A percentile compares a stretch with the other conserved stretches of the same genome.
Conservation (phyloP, 2,329 filamentous ascomycete genomes). For the Cytospora piceae region DNA sequence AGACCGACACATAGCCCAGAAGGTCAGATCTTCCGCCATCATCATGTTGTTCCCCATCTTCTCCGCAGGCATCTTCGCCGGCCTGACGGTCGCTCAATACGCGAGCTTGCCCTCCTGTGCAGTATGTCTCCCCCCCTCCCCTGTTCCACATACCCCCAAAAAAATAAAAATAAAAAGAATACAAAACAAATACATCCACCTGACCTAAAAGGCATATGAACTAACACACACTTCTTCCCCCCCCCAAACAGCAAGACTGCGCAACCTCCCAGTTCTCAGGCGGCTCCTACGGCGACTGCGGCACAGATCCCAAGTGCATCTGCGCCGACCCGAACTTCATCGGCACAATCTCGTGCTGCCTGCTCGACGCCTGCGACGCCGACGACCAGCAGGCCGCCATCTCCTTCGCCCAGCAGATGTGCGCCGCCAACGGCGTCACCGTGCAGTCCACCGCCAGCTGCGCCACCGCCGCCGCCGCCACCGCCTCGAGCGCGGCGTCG, state of each 20-base stretch:
- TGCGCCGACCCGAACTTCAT: constrained; percentile 47
- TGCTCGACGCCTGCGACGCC: constrained; percentile 37
- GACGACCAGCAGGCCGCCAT: constrained; percentile 39
- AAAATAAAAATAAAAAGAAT: background rate
- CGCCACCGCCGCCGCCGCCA: constrained; percentile 32
- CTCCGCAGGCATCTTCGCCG: constrained; percentile 55
- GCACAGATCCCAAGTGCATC: constrained; percentile 45
- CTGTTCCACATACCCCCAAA: background rate
- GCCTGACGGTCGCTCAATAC: constrained; percentile 56
- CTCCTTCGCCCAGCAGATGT: constrained; percentile 39
- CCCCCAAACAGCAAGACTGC: constrained; percentile 37
- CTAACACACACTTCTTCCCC: background rate
- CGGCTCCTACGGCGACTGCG: constrained; percentile 42
- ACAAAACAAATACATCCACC: background rate
- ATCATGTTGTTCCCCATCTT: constrained; percentile 51
- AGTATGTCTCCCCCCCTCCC: constrained; percentile 47
- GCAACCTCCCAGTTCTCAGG: constrained; percentile 37
- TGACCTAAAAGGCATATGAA: background rate
- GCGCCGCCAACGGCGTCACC: constrained; percentile 39
- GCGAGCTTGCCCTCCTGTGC: constrained; percentile 55
- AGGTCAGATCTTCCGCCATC: constrained; percentile 5
- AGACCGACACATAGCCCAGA: background rate
- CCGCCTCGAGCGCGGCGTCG: constrained; percentile 36
- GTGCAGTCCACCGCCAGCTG: constrained; percentile 41
- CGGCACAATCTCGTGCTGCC: constrained; percentile 45